These are phyloP conservation scores for Podospora anserina DNA, from an alignment of 495 filamentous ascomycete species.

Conservation along the genomic window DNA sequence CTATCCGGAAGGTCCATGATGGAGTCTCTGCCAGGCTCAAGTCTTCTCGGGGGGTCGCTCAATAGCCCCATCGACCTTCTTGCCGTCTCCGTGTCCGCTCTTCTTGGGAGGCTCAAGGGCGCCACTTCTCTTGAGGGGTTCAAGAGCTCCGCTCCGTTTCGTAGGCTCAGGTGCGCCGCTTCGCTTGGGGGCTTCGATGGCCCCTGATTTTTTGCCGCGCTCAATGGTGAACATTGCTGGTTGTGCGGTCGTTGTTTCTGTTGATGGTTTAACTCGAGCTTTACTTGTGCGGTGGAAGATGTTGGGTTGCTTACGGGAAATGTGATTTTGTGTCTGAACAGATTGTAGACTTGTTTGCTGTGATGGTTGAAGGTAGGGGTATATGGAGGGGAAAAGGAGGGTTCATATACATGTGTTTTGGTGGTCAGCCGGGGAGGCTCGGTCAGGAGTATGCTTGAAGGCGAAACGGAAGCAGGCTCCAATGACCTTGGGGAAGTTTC, in stretches of 20 bases:
- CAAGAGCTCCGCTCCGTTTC: not conserved
- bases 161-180: not conserved
- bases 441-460: not conserved
- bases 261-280: no score
- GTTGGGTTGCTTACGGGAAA: no score
- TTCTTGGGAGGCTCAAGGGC: not conserved
- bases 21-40: not conserved
- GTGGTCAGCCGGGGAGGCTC: not conserved
- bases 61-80: not conserved
- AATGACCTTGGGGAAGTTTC: not conserved
- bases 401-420: not conserved
- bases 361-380: no score
- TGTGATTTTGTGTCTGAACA: no score
- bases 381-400: not conserved
- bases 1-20: no score
- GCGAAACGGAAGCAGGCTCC: not conserved
- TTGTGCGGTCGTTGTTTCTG: no score
- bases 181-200: not conserved
- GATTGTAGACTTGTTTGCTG: no score
- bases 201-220: not conserved
- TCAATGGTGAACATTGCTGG: not conserved
- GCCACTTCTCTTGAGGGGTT: not conserved
- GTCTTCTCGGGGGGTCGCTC: not conserved
- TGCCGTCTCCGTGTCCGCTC: not conserved
- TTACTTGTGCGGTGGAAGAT: no score